Conservation (phyloP, 148 eudicot species). For the Selenicereus undatus region DNA sequence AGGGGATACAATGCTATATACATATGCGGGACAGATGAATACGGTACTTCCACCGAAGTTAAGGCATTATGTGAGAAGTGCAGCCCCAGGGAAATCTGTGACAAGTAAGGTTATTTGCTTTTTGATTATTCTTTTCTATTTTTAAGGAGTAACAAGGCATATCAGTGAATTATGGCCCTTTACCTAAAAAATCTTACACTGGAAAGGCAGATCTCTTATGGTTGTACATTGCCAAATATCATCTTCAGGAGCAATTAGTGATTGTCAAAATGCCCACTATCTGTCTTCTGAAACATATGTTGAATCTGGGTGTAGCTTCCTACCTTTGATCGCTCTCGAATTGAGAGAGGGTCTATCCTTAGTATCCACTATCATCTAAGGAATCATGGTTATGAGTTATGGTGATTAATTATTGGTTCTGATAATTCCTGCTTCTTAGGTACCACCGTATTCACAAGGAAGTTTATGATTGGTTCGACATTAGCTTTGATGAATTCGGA, state of each 20-base stretch:
- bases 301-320: too few species aligned
- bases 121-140: too few species aligned
- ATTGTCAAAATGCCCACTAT: not conserved
- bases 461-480: conserved; percentile 84
- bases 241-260: not conserved
- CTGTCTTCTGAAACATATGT: too few species aligned
- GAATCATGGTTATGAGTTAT: too few species aligned
- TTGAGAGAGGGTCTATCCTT: too few species aligned
- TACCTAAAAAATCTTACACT: too few species aligned
- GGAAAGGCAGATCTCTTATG: not conserved
- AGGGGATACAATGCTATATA: not conserved
- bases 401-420: too few species aligned
- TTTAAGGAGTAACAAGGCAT: not conserved
- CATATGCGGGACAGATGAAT: conserved; percentile 4
- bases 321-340: too few species aligned
- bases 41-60: conserved; percentile 14
- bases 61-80: conserved; percentile 6
- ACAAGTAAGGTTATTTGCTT: conserved; percentile 9
- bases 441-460: conserved; percentile 85
- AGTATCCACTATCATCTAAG: too few species aligned
- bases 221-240: not conserved
- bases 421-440: conserved; percentile 23
- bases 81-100: conserved; percentile 6
- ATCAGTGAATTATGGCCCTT: too few species aligned
- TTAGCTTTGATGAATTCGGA: conserved; percentile 82